phyloP scores from a whole-genome alignment of 1,284 basidiomycete species.

The Hemileia vastatrix region DNA sequence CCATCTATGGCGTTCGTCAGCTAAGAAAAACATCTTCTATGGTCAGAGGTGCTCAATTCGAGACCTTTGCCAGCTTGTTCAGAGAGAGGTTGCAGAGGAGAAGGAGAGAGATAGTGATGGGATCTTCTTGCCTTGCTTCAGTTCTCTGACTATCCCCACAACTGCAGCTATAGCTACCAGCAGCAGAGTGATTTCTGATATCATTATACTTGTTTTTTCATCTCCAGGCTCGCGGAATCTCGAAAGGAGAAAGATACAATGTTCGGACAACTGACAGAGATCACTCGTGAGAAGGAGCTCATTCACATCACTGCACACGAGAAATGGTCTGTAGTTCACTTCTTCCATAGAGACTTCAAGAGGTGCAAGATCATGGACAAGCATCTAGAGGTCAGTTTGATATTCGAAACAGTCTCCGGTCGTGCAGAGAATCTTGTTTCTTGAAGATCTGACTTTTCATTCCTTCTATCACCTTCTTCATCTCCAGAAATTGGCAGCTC shows the following conservation, averaged over 20 bases:
- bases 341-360: conserved; percentile 83
- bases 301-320: too few relatives aligned
- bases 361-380: conserved; percentile 94
- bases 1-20: too few relatives aligned
- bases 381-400: conserved; percentile 64
- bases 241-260: too few relatives aligned
- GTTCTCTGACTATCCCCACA: conserved; percentile 21
- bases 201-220: conserved; percentile 6
- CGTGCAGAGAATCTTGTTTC: too few relatives aligned
- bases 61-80: conserved; percentile 19
- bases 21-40: conserved; percentile 33
- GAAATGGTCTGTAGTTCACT: conserved; percentile 75
- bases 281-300: conserved; percentile 79
- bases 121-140: too few relatives aligned
- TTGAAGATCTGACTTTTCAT: too few relatives aligned
- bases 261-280: conserved; percentile 68
- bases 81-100: too few relatives aligned
- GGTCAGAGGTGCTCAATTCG: conserved; percentile 31
- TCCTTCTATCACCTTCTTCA: too few relatives aligned
- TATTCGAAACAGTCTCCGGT: not conserved
- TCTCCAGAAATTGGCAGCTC: conserved; percentile 68
- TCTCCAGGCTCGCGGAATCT: conserved; percentile 55
- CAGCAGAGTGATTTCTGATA: too few relatives aligned
- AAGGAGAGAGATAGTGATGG: too few relatives aligned
- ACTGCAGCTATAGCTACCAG: too few relatives aligned